A percentile compares a stretch with the other conserved stretches of the same genome.
Evolutionary conservation across 1,139 yeast species (phyloP).

Genomic region (Candida sp.): DNA sequence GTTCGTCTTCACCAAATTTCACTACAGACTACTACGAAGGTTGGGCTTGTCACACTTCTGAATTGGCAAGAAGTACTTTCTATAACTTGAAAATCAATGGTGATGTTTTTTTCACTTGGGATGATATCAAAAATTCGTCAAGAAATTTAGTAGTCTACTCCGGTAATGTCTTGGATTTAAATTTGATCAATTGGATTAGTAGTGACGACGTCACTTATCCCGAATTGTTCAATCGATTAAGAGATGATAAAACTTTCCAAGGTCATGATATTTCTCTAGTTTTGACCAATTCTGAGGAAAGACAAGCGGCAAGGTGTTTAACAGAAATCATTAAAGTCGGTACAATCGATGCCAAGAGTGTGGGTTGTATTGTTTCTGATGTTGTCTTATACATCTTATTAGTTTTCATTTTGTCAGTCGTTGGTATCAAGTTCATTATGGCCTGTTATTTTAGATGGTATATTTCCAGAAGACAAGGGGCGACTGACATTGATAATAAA

Average conservation of each 20-base stretch:
- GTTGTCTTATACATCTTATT: constrained; percentile 79
- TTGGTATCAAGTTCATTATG: constrained; percentile 68
- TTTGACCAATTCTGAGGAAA: constrained; percentile 65
- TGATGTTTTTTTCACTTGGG: constrained; percentile 89
- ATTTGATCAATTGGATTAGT: constrained; percentile 71
- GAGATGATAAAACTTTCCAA: constrained; percentile 48
- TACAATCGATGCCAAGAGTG: constrained; percentile 79
- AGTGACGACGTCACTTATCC: constrained; percentile 72
- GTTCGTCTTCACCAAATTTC: constrained; percentile 62
- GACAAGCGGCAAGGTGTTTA: constrained; percentile 76
- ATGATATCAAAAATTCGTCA: constrained; percentile 66
- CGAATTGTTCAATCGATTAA: constrained; percentile 58
- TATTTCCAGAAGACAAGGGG: constrained; percentile 78
- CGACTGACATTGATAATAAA: constrained; percentile 52
- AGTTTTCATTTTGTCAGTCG: constrained; percentile 80
- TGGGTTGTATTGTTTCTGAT: constrained; percentile 94
- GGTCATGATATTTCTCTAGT: constrained; percentile 85
- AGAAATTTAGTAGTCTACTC: constrained; percentile 83
- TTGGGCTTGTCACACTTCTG: constrained; percentile 88
- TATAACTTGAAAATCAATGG: constrained; percentile 62
- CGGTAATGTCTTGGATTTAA: constrained; percentile 83
- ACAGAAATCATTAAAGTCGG: constrained; percentile 91
- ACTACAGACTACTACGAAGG: constrained; percentile 67
- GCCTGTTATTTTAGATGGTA: constrained; percentile 92
- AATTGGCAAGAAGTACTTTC: constrained; percentile 62